Evolutionary conservation across 352 stramenopile genomes (phyloP).

Genomic region (Phytopythium ostracodes): DNA sequence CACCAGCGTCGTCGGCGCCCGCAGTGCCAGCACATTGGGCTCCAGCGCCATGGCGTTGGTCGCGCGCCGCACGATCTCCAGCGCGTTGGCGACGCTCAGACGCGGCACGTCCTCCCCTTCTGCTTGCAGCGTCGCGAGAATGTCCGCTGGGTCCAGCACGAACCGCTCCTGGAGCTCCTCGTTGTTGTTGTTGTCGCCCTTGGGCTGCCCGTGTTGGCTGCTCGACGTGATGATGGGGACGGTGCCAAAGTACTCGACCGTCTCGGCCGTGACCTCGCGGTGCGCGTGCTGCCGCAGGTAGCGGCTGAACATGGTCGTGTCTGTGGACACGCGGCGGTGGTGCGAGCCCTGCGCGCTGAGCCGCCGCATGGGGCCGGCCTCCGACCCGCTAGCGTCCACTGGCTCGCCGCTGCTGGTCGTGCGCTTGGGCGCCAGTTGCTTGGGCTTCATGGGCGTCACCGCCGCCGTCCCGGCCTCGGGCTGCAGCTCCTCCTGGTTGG

Average conservation of each 20-base stretch:
- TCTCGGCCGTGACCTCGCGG: conserved; percentile 46
- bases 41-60: conserved; percentile 59
- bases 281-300: conserved; percentile 55
- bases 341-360: conserved; percentile 49
- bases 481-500: conserved; percentile 22
- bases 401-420: conserved; percentile 17
- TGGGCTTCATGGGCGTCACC: conserved; percentile 22
- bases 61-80: conserved; percentile 54
- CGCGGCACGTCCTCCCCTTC: conserved; percentile 29
- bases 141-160: conserved; percentile 27
- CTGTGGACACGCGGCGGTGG: conserved; percentile 64
- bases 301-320: conserved; percentile 65
- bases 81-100: conserved; percentile 39
- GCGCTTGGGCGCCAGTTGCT: conserved; percentile 11
- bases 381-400: conserved; percentile 25
- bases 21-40: conserved; percentile 50
- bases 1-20: conserved; percentile 47
- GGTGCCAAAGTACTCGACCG: conserved; percentile 51
- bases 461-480: not conserved
- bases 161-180: conserved; percentile 20
- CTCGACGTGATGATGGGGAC: conserved; percentile 39
- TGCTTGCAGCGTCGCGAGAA: conserved; percentile 17
- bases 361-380: conserved; percentile 53
- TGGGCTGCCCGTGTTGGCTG: not conserved
- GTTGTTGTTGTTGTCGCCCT: conserved; percentile 22